phyloP scores from a whole-genome alignment of 2,329 filamentous ascomycete species.

The Whalleya microplaca region DNA sequence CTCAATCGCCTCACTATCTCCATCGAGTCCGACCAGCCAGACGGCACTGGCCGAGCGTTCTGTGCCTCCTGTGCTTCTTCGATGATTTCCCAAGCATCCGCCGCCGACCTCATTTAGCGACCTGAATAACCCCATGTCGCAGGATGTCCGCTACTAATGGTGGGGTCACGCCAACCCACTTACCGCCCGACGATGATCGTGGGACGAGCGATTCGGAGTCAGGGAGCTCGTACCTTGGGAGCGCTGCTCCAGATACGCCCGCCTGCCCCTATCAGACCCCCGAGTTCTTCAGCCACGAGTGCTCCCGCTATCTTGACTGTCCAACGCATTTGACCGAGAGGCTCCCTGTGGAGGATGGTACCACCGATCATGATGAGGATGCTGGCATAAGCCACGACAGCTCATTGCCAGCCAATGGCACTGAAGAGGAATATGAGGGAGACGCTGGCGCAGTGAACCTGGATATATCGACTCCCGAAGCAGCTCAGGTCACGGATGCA shows the following conservation, averaged over 20 bases:
- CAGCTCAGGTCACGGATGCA: background rate
- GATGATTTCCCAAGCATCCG: constrained; percentile 6
- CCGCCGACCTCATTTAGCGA: background rate
- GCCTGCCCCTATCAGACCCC: constrained; percentile 45
- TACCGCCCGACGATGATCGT: constrained; percentile 5
- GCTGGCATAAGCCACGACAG: constrained; percentile 1
- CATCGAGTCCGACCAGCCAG: background rate
- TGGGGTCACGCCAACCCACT: background rate
- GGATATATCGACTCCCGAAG: background rate
- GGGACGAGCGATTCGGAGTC: constrained; percentile 27
- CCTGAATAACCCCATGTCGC: constrained; percentile 10
- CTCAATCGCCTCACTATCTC: background rate
- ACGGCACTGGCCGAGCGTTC: background rate
- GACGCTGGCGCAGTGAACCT: background rate
- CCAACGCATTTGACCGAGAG: constrained; percentile 50
- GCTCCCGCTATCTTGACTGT: constrained; percentile 53
- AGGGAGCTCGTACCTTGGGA: constrained; percentile 47
- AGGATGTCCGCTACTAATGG: constrained; percentile 21
- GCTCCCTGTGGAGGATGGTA: constrained; percentile 22
- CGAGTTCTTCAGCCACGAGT: constrained; percentile 48
- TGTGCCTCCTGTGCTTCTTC: constrained; percentile 1
- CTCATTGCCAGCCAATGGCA: background rate
- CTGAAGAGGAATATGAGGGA: background rate
- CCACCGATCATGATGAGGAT: constrained; percentile 8
- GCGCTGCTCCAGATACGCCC: constrained; percentile 30